phyloP scores from a whole-genome alignment of 164 flowering plant genomes.

The Aristolochia californica region DNA sequence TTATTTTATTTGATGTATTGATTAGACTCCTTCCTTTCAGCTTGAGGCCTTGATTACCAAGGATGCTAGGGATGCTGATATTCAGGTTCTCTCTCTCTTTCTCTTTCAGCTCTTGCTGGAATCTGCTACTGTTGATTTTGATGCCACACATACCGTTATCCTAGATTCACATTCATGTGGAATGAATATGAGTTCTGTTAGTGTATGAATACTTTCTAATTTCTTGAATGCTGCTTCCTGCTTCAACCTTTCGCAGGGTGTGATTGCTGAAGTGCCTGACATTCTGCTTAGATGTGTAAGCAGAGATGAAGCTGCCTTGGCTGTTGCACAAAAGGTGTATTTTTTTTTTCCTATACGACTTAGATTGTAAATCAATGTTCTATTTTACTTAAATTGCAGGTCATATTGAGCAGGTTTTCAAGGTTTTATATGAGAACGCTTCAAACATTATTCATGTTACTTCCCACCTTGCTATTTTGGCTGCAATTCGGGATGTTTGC shows the following conservation, averaged over 20 bases:
- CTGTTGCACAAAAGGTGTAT: conserved; percentile 89
- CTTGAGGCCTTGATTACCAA: conserved; percentile 47
- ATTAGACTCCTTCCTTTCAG: conserved; percentile 33
- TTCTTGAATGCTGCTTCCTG: too few species aligned
- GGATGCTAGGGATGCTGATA: conserved; percentile 60
- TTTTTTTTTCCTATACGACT: conserved; percentile 3
- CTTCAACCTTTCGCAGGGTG: conserved; percentile 29
- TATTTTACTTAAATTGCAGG: background rate
- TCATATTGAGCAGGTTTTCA: conserved; percentile 51
- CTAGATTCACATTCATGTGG: too few species aligned
- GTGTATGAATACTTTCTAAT: too few species aligned
- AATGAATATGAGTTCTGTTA: too few species aligned
- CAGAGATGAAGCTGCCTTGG: conserved; percentile 94
- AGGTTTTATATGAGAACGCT: conserved; percentile 69
- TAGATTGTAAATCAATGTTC: background rate
- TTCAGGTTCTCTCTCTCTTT: conserved; percentile 46
- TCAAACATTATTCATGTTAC: conserved; percentile 49
- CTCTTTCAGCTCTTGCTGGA: too few species aligned
- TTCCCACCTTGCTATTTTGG: conserved; percentile 74
- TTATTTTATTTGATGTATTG: background rate
- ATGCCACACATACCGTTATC: too few species aligned
- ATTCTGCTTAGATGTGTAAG: conserved; percentile 74
- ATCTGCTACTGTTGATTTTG: too few species aligned
- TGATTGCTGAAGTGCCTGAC: conserved; percentile 77
- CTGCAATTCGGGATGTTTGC: conserved; percentile 90